Percentiles rank a stretch among this genome's conserved stretches.
phyloP scores from a whole-genome alignment of 2,329 filamentous ascomycete species.

The Fusarium coffeatum region DNA sequence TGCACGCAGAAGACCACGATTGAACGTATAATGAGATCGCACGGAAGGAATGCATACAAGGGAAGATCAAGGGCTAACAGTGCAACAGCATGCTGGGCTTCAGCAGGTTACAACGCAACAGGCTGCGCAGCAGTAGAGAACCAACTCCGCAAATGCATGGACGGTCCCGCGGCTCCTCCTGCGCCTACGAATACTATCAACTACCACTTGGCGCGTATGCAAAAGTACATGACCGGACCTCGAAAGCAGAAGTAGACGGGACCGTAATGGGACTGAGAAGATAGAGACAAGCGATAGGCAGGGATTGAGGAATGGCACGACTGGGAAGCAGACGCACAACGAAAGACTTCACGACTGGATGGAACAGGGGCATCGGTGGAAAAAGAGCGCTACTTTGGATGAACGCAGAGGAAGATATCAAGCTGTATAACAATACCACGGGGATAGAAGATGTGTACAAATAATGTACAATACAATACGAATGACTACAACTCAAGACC shows the following conservation, averaged over 20 bases:
- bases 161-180: slow-evolving; percentile 70
- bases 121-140: slow-evolving; percentile 70
- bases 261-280: too few species aligned
- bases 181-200: slow-evolving; percentile 82
- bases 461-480: slow-evolving; percentile 45
- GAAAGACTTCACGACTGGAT: not conserved
- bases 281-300: not conserved
- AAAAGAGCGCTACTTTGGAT: slow-evolving; percentile 35
- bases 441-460: slow-evolving; percentile 37
- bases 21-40: too few species aligned
- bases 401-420: slow-evolving; percentile 1
- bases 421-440: slow-evolving; percentile 38
- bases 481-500: slow-evolving; percentile 25
- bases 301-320: too few species aligned
- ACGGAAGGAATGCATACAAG: too few species aligned
- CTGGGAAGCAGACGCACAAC: not conserved
- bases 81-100: slow-evolving; percentile 81
- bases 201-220: slow-evolving; percentile 86
- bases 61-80: too few species aligned
- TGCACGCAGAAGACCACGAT: not conserved
- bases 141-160: slow-evolving; percentile 79
- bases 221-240: slow-evolving; percentile 71
- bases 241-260: slow-evolving; percentile 50
- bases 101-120: slow-evolving; percentile 73
- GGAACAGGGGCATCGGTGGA: slow-evolving; percentile 32